These are phyloP conservation scores for Fagopyrum homotropicum DNA, from an alignment of 148 eudicot genomes.

Conservation along the genomic window DNA sequence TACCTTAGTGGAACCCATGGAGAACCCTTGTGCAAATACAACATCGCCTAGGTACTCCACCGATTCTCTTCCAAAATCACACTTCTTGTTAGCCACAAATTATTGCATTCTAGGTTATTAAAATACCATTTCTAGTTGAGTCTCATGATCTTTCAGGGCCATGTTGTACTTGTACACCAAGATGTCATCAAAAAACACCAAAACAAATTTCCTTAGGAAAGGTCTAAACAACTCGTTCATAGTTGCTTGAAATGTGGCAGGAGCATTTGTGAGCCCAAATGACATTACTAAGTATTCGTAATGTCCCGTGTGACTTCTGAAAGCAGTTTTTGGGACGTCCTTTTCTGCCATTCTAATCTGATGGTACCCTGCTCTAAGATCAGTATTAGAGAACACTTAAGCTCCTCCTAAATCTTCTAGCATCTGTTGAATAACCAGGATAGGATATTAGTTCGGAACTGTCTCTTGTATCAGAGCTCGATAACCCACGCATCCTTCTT, in stretches of 20 bases:
- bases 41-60: background rate
- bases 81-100: background rate
- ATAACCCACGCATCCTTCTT: too few species aligned
- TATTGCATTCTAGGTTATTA: background rate
- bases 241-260: background rate
- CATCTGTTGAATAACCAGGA: too few species aligned
- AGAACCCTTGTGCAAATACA: background rate
- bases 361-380: too few species aligned
- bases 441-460: too few species aligned
- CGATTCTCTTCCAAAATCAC: background rate
- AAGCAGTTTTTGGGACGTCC: too few species aligned
- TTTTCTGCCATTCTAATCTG: too few species aligned
- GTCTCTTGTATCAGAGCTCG: too few species aligned
- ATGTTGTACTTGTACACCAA: background rate
- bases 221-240: background rate
- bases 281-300: too few species aligned
- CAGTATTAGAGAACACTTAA: too few species aligned
- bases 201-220: background rate
- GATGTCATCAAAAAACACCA: background rate
- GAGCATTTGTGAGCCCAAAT: too few species aligned
- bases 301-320: too few species aligned
- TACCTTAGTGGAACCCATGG: background rate
- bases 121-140: background rate
- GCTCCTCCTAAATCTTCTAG: too few species aligned
- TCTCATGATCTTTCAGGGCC: background rate